Base-by-base conservation (phyloP, 2,329 filamentous ascomycete species). In the Diaporthe longicolla region DNA sequence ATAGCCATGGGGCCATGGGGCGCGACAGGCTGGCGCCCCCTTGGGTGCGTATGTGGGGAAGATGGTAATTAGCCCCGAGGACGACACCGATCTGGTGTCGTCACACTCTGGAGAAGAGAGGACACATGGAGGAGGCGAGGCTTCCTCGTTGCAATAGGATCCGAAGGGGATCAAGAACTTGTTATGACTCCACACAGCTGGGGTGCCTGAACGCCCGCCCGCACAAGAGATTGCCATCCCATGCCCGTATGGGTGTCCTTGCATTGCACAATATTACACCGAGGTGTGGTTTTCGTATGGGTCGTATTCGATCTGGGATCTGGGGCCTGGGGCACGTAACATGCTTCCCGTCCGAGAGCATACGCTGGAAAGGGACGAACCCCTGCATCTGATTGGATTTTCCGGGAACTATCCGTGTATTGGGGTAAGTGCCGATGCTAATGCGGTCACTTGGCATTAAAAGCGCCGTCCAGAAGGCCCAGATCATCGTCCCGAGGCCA, bases 251-350 rank as follows among this genome's bases (percentile, higher is more conserved):
- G 63, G 63, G n/a, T 68, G 63, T 35, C 63, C 63, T 24, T 54
- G 63, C 48, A 54, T 40, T 66, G 63, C 43, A 40, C 32, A 54
- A 68, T 45, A 68, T 68, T 68, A 68, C 63, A 68, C 63, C 63
- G 63, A 68, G 32, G 32, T 21, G 63, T 10, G 32, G n/a, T 68
- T 1, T 24, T 19, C 45, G 11, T 40, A 19, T 15, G 63, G 29
- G 29, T 54, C 7, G 63, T 29, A 68, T 68, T 40, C 4, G 32
- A 37, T 68, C 63, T 37, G 45, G 48, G 63, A 54, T 40, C 63
- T 54, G 61, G 61, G 45, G 21, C 61, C 61, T 52, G 63, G 63
- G 63, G 45, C 63, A 54, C n/a, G 29, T 4, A 54, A 54, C 32
- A 66, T 26, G 48, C 48, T 68, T 54, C 45, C 45, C 48, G 32